Conservation (phyloP, 495 filamentous ascomycete species). For the Penicillium atrosanguineum region DNA sequence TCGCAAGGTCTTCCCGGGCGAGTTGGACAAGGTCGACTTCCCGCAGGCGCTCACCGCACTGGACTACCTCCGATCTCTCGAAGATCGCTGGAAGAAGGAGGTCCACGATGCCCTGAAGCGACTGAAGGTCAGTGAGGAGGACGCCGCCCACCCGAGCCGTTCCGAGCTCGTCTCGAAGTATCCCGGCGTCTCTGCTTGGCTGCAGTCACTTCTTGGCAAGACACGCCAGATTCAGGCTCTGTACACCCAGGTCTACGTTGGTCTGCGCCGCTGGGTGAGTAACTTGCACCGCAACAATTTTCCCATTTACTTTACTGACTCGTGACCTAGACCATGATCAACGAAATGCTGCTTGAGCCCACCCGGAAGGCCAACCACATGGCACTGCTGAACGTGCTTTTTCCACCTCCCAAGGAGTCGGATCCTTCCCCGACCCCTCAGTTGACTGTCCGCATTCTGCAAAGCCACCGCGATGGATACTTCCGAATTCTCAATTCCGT, state of each 20-base stretch:
- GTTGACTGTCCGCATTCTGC: conserved; percentile 52
- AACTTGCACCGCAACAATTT: background rate
- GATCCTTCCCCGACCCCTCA: conserved; percentile 51
- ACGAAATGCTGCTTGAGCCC: conserved; percentile 64
- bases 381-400: conserved; percentile 76
- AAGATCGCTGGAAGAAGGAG: conserved; percentile 63
- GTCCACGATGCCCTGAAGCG: conserved; percentile 43
- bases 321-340: conserved; percentile 58
- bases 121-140: conserved; percentile 41
- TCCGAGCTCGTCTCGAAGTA: conserved; percentile 44
- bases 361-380: conserved; percentile 69
- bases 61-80: conserved; percentile 70
- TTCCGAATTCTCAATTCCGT: conserved; percentile 64
- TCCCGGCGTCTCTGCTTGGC: conserved; percentile 55
- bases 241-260: conserved; percentile 66
- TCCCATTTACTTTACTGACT: background rate
- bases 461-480: conserved; percentile 60
- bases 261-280: conserved; percentile 68
- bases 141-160: conserved; percentile 27
- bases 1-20: conserved; percentile 56
- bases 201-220: conserved; percentile 50
- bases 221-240: conserved; percentile 56
- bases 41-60: conserved; percentile 67
- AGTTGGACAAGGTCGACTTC: conserved; percentile 63
- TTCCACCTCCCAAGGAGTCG: conserved; percentile 53